Evolutionary conservation across 139 green algal genomes (phyloP).

Genomic region (Medakamo hakoo): DNA sequence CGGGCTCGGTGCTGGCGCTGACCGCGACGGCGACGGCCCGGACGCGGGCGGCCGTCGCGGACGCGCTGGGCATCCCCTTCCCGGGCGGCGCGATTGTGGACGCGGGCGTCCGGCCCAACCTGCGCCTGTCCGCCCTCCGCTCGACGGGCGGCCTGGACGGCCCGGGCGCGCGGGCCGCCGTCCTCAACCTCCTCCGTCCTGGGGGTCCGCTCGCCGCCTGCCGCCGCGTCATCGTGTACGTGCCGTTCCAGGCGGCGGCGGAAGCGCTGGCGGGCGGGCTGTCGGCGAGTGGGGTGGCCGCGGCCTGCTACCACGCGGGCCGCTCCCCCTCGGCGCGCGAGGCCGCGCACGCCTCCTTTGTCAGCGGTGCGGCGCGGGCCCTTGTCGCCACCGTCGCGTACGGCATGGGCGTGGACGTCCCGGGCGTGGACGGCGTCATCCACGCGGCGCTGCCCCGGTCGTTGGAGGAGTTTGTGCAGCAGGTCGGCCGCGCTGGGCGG

Average conservation of each 20-base stretch:
- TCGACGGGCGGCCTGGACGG: too few relatives aligned
- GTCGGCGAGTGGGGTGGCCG: conserved; percentile 23
- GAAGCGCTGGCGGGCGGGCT: conserved; percentile 44
- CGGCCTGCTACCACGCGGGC: conserved; percentile 56
- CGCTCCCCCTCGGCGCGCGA: conserved; percentile 18
- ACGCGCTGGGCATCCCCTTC: conserved; percentile 48
- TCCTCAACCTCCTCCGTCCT: conserved; percentile 23
- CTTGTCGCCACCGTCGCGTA: conserved; percentile 64
- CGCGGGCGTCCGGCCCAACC: conserved; percentile 42
- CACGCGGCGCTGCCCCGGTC: conserved; percentile 55
- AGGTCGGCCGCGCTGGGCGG: conserved; percentile 25
- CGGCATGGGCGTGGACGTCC: conserved; percentile 57
- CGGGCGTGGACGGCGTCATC: conserved; percentile 44
- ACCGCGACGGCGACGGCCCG: conserved; percentile 72
- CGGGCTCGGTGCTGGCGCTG: conserved; percentile 54
- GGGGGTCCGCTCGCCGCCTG: conserved; percentile 16
- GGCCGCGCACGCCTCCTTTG: conserved; percentile 36
- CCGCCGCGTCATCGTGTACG: conserved; percentile 57
- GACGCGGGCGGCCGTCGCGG: conserved; percentile 36
- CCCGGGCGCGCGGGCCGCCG: not conserved
- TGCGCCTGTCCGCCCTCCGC: conserved; percentile 42
- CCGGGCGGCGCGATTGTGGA: conserved; percentile 32
- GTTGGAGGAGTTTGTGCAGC: conserved; percentile 82
- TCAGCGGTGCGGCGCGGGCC: conserved; percentile 25
- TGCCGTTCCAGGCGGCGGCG: conserved; percentile 42